Base-by-base conservation (phyloP, 2,329 filamentous ascomycete species). In the Phialophora tarda region DNA sequence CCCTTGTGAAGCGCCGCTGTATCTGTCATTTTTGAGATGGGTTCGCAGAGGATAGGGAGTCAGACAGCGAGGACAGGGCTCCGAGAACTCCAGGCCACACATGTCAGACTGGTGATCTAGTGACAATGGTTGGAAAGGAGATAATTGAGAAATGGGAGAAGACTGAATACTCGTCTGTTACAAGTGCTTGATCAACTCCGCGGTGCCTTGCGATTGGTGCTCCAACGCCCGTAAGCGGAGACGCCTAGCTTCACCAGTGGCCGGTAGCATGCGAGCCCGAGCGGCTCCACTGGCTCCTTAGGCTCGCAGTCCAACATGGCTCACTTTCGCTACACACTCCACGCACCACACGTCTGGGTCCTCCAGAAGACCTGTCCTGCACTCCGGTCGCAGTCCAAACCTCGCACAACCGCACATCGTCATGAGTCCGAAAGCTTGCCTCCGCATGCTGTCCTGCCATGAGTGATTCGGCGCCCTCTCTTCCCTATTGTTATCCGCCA, bases 401-500 rank as follows among this genome's bases (percentile, higher is more conserved):
- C 58, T 24, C 47, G 23, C 44, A 51, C 47, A 11, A 53, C 59
- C n/a, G n/a, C 28, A n/a, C 30, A 53, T 32, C 23, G n/a, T 28
- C 21, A 38, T 21, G n/a, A 26, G 28, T 21, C 26, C 28, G 34
- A 38, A 44, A 28, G 21, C 24, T 21, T 54, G 17, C 14, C 14
- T 51, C 17, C 30, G 59, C 30, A 23, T 24, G 21, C 26, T 50
- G 32, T 28, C 21, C 50, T 53, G 59, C 32, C 57, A 59, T 61
- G 38, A 48, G 47, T 61, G 38, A 55, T 61, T 34, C 47, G 2
- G 48, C n/a, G 17, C 48, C 21, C 48, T 6, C 48, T 54, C 47
- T 21, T 24, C 47, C 47, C 53, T 48, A 55, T 63, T 32, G 41
- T 50, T 64, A 44, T 17, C 23, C 53, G 21, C 51, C 55, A 44